Evolutionary conservation across 2,329 filamentous ascomycete species (phyloP), one percentile per base, ranked within the genome.

Genomic region (Penicillium sp.): DNA sequence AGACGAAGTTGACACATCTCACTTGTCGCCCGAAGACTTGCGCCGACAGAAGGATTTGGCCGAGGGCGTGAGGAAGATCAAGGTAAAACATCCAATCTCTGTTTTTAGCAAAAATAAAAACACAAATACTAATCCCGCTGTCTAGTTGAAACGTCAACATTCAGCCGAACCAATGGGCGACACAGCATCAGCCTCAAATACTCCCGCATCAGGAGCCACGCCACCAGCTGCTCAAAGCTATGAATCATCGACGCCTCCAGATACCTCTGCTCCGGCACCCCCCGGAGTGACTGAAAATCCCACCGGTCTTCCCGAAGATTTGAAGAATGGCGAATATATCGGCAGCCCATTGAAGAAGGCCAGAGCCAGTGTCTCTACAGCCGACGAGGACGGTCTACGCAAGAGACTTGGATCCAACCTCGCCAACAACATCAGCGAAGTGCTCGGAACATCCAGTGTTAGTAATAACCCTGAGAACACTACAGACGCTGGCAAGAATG

Each of bases 1-100:
- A 12, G 73, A 74, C 35, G 80, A 81, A 62, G 73, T 75, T 55
- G 74, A 75, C 50, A 77, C 79, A 21, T 64, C 62, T 28, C 65
- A 72, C 62, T 70, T 86, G n/a, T 84, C 83, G 24, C 79, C 83
- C 2, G 84, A 87, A 63, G 84, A 87, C 64, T 80, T 82, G 46
- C 75, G 75, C 62, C 77, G 79, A 59, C 81, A 85, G 65, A 82
- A 81, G 28, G 83, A 86, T 67, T 76, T 87, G 33, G 81, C 82
- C 6, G 84, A 87, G 63, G 84, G 84, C 50, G 79, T 87, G 55
- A 77, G 83, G 59, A 85, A 86, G 71, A 87, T 87, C 68, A 85
- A 84, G 75, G 84, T 86, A 71, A n/a, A n/a, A n/a, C n/a, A n/a
- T n/a, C n/a, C n/a, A n/a, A n/a, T n/a, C n/a, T n/a, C n/a, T n/a